Evolutionary conservation across 331 rosid species (phyloP).

Genomic region (Telfairia occidentalis): DNA sequence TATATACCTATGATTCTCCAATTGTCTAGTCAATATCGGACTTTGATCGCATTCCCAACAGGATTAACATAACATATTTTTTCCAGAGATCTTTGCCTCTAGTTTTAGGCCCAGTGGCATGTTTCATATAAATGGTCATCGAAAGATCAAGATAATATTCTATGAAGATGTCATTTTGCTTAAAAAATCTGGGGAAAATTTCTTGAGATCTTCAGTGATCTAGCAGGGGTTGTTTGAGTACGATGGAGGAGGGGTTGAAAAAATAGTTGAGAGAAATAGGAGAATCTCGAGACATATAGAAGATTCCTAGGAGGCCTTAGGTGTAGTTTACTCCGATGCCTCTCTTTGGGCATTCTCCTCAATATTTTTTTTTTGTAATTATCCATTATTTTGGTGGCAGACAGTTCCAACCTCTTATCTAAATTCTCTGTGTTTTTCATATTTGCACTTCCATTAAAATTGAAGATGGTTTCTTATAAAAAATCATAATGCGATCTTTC

Average conservation of each 20-base stretch:
- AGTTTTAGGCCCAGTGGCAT: neutral
- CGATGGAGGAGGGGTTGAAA: neutral
- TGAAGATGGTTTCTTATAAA: neutral
- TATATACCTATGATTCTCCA: too few species aligned
- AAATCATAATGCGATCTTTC: neutral
- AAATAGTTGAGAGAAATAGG: neutral
- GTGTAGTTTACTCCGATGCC: neutral
- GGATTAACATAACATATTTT: neutral
- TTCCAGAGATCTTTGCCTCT: neutral
- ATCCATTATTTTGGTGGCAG: neutral
- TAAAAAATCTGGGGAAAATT: neutral
- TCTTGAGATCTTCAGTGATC: neutral
- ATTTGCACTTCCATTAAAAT: neutral
- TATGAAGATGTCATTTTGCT: neutral
- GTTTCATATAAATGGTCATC: neutral
- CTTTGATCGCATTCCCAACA: too few species aligned
- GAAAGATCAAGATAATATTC: neutral
- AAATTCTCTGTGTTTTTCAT: neutral
- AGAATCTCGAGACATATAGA: neutral
- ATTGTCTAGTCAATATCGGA: too few species aligned
- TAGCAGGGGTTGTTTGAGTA: neutral
- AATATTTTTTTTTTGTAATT: neutral
- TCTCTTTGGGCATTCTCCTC: neutral
- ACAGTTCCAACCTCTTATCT: neutral
- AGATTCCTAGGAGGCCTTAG: neutral